Evolutionary conservation across 371 early-diverging fungal genomes (phyloP).

Genomic region (Encephalitozoon hellem): DNA sequence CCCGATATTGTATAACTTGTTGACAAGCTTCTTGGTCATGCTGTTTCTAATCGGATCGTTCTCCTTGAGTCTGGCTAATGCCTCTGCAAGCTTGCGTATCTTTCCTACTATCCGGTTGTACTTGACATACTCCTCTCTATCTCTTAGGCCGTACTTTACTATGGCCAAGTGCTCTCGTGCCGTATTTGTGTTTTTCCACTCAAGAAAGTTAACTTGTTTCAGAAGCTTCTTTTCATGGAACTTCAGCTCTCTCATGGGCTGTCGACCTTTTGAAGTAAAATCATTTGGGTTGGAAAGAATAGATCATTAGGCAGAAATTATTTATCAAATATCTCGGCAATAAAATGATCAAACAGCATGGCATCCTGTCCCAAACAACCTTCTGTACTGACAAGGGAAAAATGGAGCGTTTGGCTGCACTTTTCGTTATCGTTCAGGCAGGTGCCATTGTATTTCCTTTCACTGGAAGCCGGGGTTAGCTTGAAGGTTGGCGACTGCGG

Average conservation of each 20-base stretch:
- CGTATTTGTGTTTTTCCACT: slow-evolving; percentile 84
- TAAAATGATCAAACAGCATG: not conserved
- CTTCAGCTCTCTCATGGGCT: slow-evolving; percentile 67
- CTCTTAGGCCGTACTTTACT: slow-evolving; percentile 75
- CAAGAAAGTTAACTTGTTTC: slow-evolving; percentile 89
- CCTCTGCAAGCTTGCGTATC: slow-evolving; percentile 74
- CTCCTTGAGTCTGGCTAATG: slow-evolving; percentile 73
- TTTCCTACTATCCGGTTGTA: slow-evolving; percentile 79
- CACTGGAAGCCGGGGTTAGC: not conserved
- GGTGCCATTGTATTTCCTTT: not conserved
- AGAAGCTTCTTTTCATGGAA: slow-evolving; percentile 92
- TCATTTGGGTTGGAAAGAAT: not conserved
- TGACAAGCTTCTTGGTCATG: slow-evolving; percentile 71
- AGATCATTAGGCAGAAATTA: not conserved
- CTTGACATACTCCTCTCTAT: slow-evolving; percentile 86
- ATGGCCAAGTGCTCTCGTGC: slow-evolving; percentile 78
- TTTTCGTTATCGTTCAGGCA: not conserved
- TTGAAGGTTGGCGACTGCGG: slow-evolving; percentile 4
- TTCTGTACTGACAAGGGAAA: not conserved
- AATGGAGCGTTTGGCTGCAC: not conserved
- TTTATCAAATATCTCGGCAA: slow-evolving; percentile 12
- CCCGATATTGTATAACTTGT: slow-evolving; percentile 80
- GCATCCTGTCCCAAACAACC: not conserved
- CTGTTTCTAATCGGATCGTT: slow-evolving; percentile 71
- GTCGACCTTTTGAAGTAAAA: not conserved